Evolutionary conservation across 2,329 filamentous ascomycete species (phyloP), one percentile per base, ranked within the genome.

Genomic region (Calonectria hongkongensis): DNA sequence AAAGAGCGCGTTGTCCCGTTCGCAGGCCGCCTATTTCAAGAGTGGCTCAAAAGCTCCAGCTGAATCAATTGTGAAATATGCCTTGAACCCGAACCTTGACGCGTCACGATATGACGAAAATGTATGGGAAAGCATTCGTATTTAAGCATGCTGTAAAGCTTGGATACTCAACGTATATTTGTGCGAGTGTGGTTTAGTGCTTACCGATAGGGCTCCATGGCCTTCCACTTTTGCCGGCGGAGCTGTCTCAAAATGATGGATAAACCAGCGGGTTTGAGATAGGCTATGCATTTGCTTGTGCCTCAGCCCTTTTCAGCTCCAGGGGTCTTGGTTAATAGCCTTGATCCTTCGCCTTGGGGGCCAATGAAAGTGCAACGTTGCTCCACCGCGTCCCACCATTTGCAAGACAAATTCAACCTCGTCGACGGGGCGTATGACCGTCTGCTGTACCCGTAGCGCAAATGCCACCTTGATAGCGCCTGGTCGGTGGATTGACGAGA

Each of bases 241-340:
- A 51, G 48, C 27, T 16, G 30, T n/a, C 28, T 28, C 48, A 16
- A 13, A 51, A 30, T 51, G 16, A n/a, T 4, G 27, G 5, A 25
- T 6, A 13, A 13, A 28, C 9, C 9, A 6, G 30, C 30, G 27
- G 7, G 15, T 18, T 51, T 13, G 13, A 2, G 28, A 30, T 54
- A 10, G 27, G 8, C 28, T 18, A 28, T 30, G 50, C 30, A n/a
- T 33, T 54, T 16, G 50, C 50, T 13, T 28, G n/a, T 21, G 8
- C 4, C 50, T 54, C 50, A 54, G 50, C 50, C 50, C 50, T 54
- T 27, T 10, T 54, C 50, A 54, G 50, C 50, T 54, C 6, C 13
- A 27, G 4, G 27, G 50, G 50, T 27, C 16, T 33, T 12, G 7
- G 28, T 18, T 30, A 27, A 54, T 33, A 33, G 50, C n/a, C 50